Evolutionary conservation across 2,329 filamentous ascomycete species (phyloP), one percentile per base, ranked within the genome.

Genomic region (Sarocladiaceae sp.): DNA sequence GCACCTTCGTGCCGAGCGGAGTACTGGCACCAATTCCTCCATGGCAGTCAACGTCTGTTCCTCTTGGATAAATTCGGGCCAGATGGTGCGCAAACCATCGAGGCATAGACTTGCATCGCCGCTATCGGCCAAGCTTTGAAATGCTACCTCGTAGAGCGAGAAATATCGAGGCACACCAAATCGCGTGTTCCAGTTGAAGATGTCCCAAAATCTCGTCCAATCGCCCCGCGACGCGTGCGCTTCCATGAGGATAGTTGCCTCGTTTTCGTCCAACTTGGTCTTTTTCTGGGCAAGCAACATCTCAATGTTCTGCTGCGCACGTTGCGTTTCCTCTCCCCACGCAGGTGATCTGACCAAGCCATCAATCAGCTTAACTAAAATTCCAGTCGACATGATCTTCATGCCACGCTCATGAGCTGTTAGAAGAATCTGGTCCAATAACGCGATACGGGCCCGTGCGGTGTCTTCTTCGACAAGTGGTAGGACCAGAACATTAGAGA

Each of bases 1-100:
- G 61, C 83, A 87, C 1, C 69, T 65, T 60, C 75, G 71, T 7
- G 44, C 44, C 26, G 28, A n/a, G 17, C 10, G 12, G 4, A 48
- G n/a, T 4, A 28, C n/a, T 11, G 20, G 4, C 15, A 18, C 13
- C 44, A 48, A 22, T 28, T 48, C 22, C 17, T 29, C 44, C n/a
- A 87, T 59, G 2, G 76, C 67, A 1, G 77, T n/a, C n/a, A n/a
- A n/a, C n/a, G n/a, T n/a, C n/a, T n/a, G 76, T 1, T 71, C 55
- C 61, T 88, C 84, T 44, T 67, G 64, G 17, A 71, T 56, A 79
- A 88, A 84, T 60, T 85, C 81, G 2, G 75, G 72, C n/a, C 80
- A 72, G 61, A 77, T 79, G 55, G 70, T 74, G n/a, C 73, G 75
- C 55, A 80, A 66, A 20, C 70, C 75, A 54, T 72, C 71, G 51